Evolutionary conservation across 805 yeast genomes (phyloP), one percentile per base, ranked within the genome.

Genomic region (Yamadazyma scolyti): DNA sequence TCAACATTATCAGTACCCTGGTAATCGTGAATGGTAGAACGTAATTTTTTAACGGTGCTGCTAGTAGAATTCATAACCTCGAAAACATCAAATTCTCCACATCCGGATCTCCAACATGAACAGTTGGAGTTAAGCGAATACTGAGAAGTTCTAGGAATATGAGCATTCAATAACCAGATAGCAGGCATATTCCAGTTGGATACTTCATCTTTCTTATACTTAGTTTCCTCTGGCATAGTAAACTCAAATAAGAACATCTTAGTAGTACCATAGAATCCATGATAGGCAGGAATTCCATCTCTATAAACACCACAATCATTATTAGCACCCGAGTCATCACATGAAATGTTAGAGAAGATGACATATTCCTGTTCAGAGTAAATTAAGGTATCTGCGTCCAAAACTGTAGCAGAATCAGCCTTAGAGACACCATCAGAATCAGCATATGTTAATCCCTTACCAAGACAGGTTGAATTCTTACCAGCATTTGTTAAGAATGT

Each of bases 61-160:
- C 27, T 11, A 11, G 43, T 43, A 11, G 34, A 31, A 56, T 82
- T 82, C 76, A 79, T 71, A 23, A 77, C 78, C 60, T 82, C 90
- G 50, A 82, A 82, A 43, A 80, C 72, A 56, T 82, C 90, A 44
- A 76, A 79, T 56, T 82, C 88, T 52, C 89, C 88, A 57, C 88
- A 79, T 8, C 89, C 90, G 17, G 81, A 69, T 26, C 72, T 64
- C 89, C 89, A 82, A 48, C 87, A 78, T 5, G 87, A 79, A 55
- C 88, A 82, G 50, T 75, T 76, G 21, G 62, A 59, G 42, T 75
- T 75, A 4, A 58, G 39, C 28, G 80, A 77, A 50, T 80, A 82
- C 56, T 82, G 88, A 3, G 88, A 61, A 12, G 88, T 81, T 65
- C 89, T 71, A 42, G 87, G 82, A 36, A 82, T 79, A 43, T 76